Percentiles rank a stretch among this genome's conserved stretches.
Evolutionary conservation across 805 yeast genomes (phyloP).

Genomic region (Ogataea polymorpha): DNA sequence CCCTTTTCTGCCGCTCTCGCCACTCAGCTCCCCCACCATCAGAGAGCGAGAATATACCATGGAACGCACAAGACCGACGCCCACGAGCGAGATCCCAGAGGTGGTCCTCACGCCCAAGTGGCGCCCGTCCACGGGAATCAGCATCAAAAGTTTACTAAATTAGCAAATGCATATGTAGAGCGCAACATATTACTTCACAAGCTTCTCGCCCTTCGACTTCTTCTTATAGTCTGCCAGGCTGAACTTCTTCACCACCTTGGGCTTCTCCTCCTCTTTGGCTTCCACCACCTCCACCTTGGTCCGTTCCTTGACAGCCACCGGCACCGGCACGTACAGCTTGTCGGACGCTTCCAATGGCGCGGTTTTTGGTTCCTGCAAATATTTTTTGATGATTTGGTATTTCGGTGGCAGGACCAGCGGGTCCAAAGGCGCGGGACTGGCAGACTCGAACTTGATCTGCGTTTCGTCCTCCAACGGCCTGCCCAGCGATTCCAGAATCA

Average conservation of each 20-base stretch:
- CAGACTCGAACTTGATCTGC: slow-evolving; percentile 2
- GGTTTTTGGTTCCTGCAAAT: slow-evolving; percentile 7
- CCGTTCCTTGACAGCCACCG: slow-evolving; percentile 8
- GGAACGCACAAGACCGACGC: background rate
- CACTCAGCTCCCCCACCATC: slow-evolving; percentile 28
- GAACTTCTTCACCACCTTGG: slow-evolving; percentile 51
- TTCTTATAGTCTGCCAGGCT: slow-evolving; percentile 75
- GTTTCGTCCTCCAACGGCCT: slow-evolving; percentile 4
- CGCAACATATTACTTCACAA: slow-evolving; percentile 6
- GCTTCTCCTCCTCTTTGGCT: slow-evolving; percentile 23
- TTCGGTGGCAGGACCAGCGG: slow-evolving; percentile 21
- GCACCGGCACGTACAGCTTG: slow-evolving; percentile 17
- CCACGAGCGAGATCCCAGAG: slow-evolving; percentile 4
- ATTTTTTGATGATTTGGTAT: slow-evolving; percentile 22
- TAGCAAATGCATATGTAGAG: slow-evolving; percentile 12
- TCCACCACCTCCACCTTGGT: slow-evolving; percentile 10
- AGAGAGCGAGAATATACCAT: slow-evolving; percentile 8
- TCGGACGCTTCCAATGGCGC: background rate
- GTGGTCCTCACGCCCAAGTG: slow-evolving; percentile 1
- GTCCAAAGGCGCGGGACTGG: slow-evolving; percentile 14
- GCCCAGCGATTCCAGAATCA: slow-evolving; percentile 12
- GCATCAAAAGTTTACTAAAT: slow-evolving; percentile 29
- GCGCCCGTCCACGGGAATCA: slow-evolving; percentile 17
- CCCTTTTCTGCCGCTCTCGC: slow-evolving; percentile 19
- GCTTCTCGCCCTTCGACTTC: slow-evolving; percentile 27